Evolutionary conservation across 208 protist species (phyloP).

Genomic region (Polymyxa betae): DNA sequence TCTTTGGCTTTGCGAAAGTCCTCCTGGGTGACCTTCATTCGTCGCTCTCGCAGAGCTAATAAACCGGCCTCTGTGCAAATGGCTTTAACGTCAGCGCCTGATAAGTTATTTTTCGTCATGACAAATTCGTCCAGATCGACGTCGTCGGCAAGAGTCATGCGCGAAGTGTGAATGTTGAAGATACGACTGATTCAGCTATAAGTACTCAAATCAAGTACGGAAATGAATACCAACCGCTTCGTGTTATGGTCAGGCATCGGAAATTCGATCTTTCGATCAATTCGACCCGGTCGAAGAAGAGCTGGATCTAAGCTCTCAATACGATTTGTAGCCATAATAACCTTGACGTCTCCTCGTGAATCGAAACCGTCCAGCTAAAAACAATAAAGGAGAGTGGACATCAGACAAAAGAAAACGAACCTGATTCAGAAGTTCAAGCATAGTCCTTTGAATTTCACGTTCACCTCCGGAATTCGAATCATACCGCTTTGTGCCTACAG

Average conservation of each 20-base stretch:
- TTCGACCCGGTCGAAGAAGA: conserved; percentile 98
- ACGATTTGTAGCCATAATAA: conserved; percentile 99
- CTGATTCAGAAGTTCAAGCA: conserved; percentile 99
- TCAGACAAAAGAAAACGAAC: conserved; percentile 3
- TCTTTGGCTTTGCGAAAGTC: conserved; percentile 99
- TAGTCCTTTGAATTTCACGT: conserved; percentile 99
- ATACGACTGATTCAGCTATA: conserved; percentile 80
- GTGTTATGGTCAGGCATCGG: conserved; percentile 98
- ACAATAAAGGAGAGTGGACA: not conserved
- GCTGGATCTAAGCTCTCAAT: conserved; percentile 99
- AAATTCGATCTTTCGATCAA: conserved; percentile 99
- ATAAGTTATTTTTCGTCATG: conserved; percentile 99
- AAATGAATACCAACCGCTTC: conserved; percentile 78
- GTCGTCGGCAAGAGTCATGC: conserved; percentile 98
- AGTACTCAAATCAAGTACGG: conserved; percentile 7
- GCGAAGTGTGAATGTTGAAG: conserved; percentile 98
- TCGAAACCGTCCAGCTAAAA: conserved; percentile 98
- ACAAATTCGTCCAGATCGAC: conserved; percentile 99
- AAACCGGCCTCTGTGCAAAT: conserved; percentile 99
- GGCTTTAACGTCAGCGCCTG: conserved; percentile 99
- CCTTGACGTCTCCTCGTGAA: conserved; percentile 98
- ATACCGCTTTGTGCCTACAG: conserved; percentile 98
- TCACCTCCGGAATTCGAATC: conserved; percentile 95
- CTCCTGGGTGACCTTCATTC: conserved; percentile 98
- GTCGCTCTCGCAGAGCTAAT: conserved; percentile 95